A percentile compares a stretch with the other conserved stretches of the same genome.
These are phyloP conservation scores for Beverwykella pulmonaria DNA, from an alignment of 495 filamentous ascomycete species.

Conservation along the genomic window DNA sequence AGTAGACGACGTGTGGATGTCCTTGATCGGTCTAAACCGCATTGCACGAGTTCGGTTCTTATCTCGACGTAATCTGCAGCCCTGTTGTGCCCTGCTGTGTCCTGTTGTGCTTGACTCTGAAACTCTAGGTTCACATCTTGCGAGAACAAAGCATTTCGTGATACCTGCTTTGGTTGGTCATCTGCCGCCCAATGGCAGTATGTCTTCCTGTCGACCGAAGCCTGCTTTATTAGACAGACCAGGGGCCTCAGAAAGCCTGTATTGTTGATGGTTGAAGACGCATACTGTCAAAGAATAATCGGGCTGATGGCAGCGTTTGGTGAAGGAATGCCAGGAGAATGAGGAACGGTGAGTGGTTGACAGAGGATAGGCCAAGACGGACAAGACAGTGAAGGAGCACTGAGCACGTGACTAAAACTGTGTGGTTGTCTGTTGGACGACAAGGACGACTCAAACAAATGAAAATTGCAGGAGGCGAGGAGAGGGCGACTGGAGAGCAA, in stretches of 20 bases:
- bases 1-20: slow-evolving; percentile 29
- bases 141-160: not conserved
- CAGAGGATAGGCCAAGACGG: not conserved
- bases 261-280: not conserved
- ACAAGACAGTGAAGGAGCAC: not conserved
- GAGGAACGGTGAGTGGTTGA: not conserved
- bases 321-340: not conserved
- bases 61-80: slow-evolving; percentile 27
- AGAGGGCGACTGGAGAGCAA: not conserved
- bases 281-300: not conserved
- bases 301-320: not conserved
- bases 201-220: not conserved
- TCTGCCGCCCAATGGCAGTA: too few species aligned
- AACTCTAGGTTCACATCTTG: not conserved
- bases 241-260: too few species aligned
- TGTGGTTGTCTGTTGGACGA: not conserved
- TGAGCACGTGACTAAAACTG: not conserved
- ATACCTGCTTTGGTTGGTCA: not conserved
- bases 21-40: slow-evolving; percentile 45
- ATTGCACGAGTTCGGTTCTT: slow-evolving; percentile 43
- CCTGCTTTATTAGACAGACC: too few species aligned
- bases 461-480: not conserved
- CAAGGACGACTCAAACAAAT: not conserved
- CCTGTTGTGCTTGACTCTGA: not conserved
- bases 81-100: not conserved